phyloP scores from a whole-genome alignment of 2,329 filamentous ascomycete genomes.

The Clathrospora elynae region DNA sequence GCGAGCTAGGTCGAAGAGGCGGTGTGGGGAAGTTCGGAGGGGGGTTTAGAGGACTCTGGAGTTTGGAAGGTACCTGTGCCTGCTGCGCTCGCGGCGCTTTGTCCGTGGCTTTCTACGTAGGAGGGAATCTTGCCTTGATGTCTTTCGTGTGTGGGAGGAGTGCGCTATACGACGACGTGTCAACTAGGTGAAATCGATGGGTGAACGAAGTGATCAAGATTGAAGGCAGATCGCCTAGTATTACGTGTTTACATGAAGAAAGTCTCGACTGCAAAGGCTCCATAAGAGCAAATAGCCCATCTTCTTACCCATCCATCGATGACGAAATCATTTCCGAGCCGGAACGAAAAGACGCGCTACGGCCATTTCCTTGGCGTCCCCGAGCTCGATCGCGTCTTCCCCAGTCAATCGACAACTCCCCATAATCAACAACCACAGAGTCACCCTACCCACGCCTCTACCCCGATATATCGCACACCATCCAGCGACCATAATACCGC shows the following conservation, averaged over 20 bases:
- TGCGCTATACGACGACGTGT: not conserved
- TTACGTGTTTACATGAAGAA: conserved; percentile 11
- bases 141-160: not conserved
- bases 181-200: not conserved
- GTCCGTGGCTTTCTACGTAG: conserved; percentile 19
- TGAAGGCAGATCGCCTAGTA: conserved; percentile 1
- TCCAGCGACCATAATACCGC: no score
- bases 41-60: conserved; percentile 10
- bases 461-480: not conserved
- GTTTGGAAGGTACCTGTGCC: conserved; percentile 11
- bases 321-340: conserved; percentile 33
- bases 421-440: not conserved
- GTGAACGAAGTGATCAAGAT: not conserved
- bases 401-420: not conserved
- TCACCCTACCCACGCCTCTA: not conserved
- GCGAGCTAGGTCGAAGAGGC: conserved; percentile 70
- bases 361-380: conserved; percentile 16
- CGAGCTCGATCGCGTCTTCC: conserved; percentile 22
- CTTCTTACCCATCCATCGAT: conserved; percentile 18
- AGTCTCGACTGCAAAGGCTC: conserved; percentile 16
- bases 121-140: conserved; percentile 29
- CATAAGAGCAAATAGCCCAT: conserved; percentile 13
- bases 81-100: conserved; percentile 6
- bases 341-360: conserved; percentile 21
- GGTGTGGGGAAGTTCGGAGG: conserved; percentile 61